Evolutionary conservation across 768 basidiomycete genomes (phyloP).

Genomic region (Termitomyces sp.): DNA sequence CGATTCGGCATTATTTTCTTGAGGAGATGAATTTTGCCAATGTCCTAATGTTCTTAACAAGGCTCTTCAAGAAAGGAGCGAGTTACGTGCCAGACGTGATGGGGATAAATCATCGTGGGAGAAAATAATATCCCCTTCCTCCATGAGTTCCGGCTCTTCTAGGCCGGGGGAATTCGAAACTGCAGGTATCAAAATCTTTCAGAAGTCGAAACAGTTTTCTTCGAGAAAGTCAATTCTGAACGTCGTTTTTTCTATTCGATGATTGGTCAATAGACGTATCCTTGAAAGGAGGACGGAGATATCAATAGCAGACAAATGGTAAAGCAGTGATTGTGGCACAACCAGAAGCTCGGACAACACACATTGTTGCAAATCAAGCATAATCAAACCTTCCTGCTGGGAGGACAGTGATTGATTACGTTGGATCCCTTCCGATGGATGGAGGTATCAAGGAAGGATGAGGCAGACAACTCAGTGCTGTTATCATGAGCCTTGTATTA

Average conservation of each 20-base stretch:
- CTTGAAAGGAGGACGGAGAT: neutral
- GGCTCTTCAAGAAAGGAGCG: neutral
- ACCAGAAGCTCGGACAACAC: neutral
- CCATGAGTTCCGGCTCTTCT: too few relatives aligned
- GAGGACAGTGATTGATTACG: neutral
- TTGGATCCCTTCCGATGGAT: neutral
- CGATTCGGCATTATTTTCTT: slow-evolving; percentile 5
- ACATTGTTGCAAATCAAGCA: neutral
- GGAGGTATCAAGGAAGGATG: neutral
- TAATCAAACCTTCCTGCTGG: neutral
- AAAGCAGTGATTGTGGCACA: too few relatives aligned
- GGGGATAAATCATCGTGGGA: neutral
- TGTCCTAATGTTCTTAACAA: neutral
- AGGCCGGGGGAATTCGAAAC: neutral
- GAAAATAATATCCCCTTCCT: neutral
- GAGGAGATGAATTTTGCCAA: neutral
- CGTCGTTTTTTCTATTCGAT: neutral
- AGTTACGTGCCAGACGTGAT: neutral
- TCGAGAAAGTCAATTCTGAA: neutral
- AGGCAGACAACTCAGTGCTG: neutral
- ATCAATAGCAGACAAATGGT: too few relatives aligned
- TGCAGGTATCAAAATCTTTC: neutral
- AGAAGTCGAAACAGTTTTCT: neutral
- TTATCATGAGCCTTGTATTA: neutral
- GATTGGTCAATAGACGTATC: neutral